phyloP scores from a whole-genome alignment of 1,284 basidiomycete genomes.

The Lentinus polychrous region DNA sequence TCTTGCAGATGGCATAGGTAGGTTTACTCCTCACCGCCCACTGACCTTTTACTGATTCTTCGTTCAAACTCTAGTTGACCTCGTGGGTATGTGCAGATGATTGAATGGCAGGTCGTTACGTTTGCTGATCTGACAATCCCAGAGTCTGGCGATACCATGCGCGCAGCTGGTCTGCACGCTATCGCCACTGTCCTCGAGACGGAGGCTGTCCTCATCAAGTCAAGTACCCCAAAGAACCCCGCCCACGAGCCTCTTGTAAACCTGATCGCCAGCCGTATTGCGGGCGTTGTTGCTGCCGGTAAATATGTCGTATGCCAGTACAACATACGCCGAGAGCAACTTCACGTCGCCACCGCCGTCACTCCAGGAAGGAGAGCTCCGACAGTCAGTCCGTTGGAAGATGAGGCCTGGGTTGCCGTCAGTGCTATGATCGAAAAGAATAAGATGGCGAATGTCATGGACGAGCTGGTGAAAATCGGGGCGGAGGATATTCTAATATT shows the following conservation, averaged over 20 bases:
- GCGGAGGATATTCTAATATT: conserved; percentile 91
- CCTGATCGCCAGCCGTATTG: conserved; percentile 82
- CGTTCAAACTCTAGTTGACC: conserved; percentile 55
- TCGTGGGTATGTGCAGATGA: conserved; percentile 65
- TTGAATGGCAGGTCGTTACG: background rate
- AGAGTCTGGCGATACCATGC: conserved; percentile 99
- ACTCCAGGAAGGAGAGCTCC: conserved; percentile 91
- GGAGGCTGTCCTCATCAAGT: conserved; percentile 93
- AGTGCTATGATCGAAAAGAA: conserved; percentile 90
- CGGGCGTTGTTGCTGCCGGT: conserved; percentile 87
- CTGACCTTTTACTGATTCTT: conserved; percentile 8
- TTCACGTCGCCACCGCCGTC: conserved; percentile 61
- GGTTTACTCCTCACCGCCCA: conserved; percentile 23
- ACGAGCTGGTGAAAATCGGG: conserved; percentile 74
- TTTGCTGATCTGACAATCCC: conserved; percentile 7
- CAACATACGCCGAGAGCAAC: conserved; percentile 69
- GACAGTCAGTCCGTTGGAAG: conserved; percentile 84
- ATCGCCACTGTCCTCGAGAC: conserved; percentile 86
- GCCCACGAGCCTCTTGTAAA: conserved; percentile 68
- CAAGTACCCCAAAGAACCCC: conserved; percentile 61
- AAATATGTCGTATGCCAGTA: conserved; percentile 91
- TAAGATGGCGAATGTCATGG: conserved; percentile 85
- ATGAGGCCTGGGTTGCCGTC: conserved; percentile 85
- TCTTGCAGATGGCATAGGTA: conserved; percentile 94
- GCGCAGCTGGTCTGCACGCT: conserved; percentile 90